phyloP scores from a whole-genome alignment of 345 rosid species.

The Dimocarpus longan region DNA sequence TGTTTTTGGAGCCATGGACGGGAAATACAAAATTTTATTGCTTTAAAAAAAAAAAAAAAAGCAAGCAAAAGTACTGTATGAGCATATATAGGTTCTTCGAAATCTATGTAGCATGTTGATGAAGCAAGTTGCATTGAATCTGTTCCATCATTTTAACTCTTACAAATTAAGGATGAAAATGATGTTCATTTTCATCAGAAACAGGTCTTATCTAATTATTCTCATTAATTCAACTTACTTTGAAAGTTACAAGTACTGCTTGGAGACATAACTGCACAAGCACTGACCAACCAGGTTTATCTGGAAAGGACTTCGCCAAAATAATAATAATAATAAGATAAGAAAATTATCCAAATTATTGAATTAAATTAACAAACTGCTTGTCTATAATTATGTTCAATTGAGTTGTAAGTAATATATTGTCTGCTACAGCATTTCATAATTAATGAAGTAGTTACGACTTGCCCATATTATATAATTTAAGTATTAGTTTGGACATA shows the following conservation, averaged over 20 bases:
- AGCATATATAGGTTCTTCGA: neutral
- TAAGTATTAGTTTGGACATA: no score
- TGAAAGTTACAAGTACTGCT: neutral
- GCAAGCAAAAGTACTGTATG: neutral
- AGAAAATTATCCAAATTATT: no score
- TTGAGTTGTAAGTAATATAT: no score
- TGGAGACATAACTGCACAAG: neutral
- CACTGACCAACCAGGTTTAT: conserved; percentile 5
- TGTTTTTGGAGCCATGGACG: neutral
- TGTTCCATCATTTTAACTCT: conserved; percentile 8
- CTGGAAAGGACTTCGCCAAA: neutral
- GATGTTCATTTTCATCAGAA: neutral
- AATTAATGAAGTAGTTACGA: no score
- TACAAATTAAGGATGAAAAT: neutral
- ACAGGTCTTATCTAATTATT: conserved; percentile 2
- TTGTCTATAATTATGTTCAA: no score
- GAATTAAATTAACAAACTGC: no score
- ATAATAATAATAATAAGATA: no score
- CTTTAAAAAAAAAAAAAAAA: no score
- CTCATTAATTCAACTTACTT: neutral
- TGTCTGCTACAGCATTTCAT: no score
- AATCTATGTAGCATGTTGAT: neutral
- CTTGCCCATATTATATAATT: no score
- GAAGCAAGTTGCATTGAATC: conserved; percentile 26
- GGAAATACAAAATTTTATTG: no score